Base-by-base conservation (phyloP, 495 filamentous ascomycete species). In the Daldinia caldariorum region DNA sequence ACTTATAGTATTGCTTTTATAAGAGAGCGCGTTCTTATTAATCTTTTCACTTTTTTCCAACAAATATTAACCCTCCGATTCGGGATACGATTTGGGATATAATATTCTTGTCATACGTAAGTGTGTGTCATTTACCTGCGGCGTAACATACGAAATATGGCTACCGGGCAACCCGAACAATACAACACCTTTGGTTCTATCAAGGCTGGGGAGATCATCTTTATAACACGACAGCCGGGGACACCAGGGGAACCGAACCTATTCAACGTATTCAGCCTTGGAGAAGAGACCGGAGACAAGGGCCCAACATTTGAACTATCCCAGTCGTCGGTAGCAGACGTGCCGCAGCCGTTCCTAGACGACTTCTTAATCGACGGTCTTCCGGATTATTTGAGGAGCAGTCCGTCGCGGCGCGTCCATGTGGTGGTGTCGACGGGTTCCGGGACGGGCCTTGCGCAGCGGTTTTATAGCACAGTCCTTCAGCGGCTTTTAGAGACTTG, bases 381-480 rank as follows among this genome's bases (percentile, higher is more conserved):
- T 37, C 83, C 82, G 0, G 49, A 63, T 6, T 74, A 83, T 55
- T 65, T 86, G n/a, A 66, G 59, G 13, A 71, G 69, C 12, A 61
- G 62, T 3, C 63, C 74, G 6, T 67, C 58, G 18, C 69, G 74
- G 6, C 57, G 54, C 13, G 37, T 93, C 0, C 85, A 92, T 66
- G 78, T 96, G 49, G 73, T 97, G 34, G 82, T 97, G 56, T 97
- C 93, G 5, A 90, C 86, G 0, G 76, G 75, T 9, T 95, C 94
- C 0, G 94, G 94, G 2, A 89, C 87, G 0, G 86, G 89, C 4
- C 80, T 81, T 16, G 91, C 92, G 0, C 70, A 78, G 9, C 41
- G 66, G 0, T 87, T 92, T 69, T 94, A 81, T 72, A 72, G 86
- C 0, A 63, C 79, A 20, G 76, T 89, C 2, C 64, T 97, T 14